These are phyloP conservation scores for Houttuynia cordata DNA, from an alignment of 164 flowering plant genomes.

Conservation along the genomic window DNA sequence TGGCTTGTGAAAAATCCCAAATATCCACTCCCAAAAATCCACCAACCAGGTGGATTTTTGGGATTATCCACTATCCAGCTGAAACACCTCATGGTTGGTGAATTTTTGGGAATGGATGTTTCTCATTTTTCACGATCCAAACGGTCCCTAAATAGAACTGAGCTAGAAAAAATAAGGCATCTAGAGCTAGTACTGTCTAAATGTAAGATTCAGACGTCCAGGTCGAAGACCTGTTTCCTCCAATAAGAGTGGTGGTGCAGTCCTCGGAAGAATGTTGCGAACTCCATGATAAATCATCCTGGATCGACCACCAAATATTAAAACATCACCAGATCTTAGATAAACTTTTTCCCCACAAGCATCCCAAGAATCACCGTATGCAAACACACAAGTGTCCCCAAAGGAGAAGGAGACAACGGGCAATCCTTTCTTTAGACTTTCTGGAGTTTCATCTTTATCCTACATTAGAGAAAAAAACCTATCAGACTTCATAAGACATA, in stretches of 20 bases:
- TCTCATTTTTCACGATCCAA: too few relatives aligned
- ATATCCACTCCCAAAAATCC: too few relatives aligned
- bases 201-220: constrained; percentile 87
- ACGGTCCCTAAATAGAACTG: too few relatives aligned
- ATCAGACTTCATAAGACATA: neutral
- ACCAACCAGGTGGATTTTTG: too few relatives aligned
- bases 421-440: constrained; percentile 38
- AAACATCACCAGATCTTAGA: constrained; percentile 75
- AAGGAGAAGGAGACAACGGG: constrained; percentile 91
- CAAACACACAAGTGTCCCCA: constrained; percentile 72
- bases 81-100: too few relatives aligned
- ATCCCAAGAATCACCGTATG: constrained; percentile 48
- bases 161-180: too few relatives aligned
- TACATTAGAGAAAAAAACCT: constrained; percentile 12
- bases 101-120: too few relatives aligned
- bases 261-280: constrained; percentile 23
- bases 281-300: constrained; percentile 80
- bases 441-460: constrained; percentile 67
- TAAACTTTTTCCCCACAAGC: constrained; percentile 34
- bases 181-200: constrained; percentile 39
- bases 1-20: too few relatives aligned
- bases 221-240: constrained; percentile 49
- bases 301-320: constrained; percentile 82
- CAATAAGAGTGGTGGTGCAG: constrained; percentile 47
- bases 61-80: too few relatives aligned